Percentiles rank a stretch among this genome's conserved stretches.
Conservation (phyloP, 1,139 yeast species). For the Lodderomyces parapsilosis region DNA sequence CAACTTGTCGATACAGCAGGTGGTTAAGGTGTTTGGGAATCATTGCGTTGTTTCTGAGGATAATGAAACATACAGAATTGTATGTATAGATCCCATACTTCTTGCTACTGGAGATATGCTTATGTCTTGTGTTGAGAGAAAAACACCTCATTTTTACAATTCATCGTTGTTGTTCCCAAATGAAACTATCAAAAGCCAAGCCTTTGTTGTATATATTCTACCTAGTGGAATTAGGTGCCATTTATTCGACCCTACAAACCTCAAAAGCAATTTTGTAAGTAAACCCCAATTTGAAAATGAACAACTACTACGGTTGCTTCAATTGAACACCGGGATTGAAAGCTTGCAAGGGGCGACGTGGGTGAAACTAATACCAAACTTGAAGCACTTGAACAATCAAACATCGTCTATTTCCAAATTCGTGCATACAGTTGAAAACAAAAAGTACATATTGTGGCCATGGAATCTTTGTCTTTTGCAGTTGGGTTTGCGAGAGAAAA, state of each 20-base stretch:
- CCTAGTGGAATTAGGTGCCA: slow-evolving; percentile 79
- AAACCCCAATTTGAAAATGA: slow-evolving; percentile 32
- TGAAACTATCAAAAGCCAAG: slow-evolving; percentile 18
- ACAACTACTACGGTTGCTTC: slow-evolving; percentile 46
- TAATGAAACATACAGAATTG: slow-evolving; percentile 19
- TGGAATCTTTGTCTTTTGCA: slow-evolving; percentile 62
- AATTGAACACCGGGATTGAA: slow-evolving; percentile 55
- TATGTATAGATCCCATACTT: slow-evolving; percentile 57
- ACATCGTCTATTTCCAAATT: slow-evolving; percentile 62
- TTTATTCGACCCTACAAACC: slow-evolving; percentile 34
- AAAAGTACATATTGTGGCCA: slow-evolving; percentile 70
- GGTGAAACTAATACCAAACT: slow-evolving; percentile 67
- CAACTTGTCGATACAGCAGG: slow-evolving; percentile 40
- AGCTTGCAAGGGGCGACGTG: slow-evolving; percentile 31
- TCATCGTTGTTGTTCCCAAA: slow-evolving; percentile 19
- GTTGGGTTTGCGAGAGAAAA: slow-evolving; percentile 29
- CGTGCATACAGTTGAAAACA: slow-evolving; percentile 51
- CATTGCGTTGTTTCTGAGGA: slow-evolving; percentile 33
- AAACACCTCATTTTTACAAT: slow-evolving; percentile 30
- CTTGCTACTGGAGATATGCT: slow-evolving; percentile 53
- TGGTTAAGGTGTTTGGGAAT: slow-evolving; percentile 54
- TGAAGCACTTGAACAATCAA: slow-evolving; percentile 65
- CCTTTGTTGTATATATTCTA: slow-evolving; percentile 57
- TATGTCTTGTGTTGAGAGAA: slow-evolving; percentile 24
- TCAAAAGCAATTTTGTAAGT: slow-evolving; percentile 13